A percentile compares a stretch with the other conserved stretches of the same genome.
Conservation (phyloP, 139 green algal species). For the Chlamydomonas incerta region DNA sequence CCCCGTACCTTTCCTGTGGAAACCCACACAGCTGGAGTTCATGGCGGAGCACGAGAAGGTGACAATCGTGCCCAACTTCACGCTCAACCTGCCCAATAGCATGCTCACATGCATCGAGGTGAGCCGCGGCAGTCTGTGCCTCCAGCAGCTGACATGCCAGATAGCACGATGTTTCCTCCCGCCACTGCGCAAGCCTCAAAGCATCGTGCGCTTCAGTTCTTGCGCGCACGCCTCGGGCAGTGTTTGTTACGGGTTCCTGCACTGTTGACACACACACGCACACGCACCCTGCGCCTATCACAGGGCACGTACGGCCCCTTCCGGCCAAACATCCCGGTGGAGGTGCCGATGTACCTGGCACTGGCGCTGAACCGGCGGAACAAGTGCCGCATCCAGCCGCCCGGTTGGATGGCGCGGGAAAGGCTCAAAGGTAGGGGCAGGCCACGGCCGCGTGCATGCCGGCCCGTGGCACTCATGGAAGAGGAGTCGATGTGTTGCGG, state of each 20-base stretch:
- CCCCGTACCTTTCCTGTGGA: too few relatives aligned
- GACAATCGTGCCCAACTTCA: slow-evolving; percentile 90
- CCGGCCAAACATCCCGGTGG: slow-evolving; percentile 72
- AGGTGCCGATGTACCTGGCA: slow-evolving; percentile 90
- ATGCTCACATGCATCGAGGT: slow-evolving; percentile 75
- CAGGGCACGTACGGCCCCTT: slow-evolving; percentile 80
- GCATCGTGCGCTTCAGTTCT: too few relatives aligned
- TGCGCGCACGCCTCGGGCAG: too few relatives aligned
- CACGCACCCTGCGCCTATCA: too few relatives aligned
- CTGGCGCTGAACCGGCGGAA: slow-evolving; percentile 80
- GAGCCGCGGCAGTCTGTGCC: not conserved
- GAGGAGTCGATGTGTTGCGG: too few relatives aligned
- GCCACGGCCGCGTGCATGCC: too few relatives aligned
- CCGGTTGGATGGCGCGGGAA: slow-evolving; percentile 77
- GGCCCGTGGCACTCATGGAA: too few relatives aligned
- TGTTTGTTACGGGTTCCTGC: too few relatives aligned
- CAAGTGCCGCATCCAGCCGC: slow-evolving; percentile 80
- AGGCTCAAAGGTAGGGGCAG: slow-evolving; percentile 60
- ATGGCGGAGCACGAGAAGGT: slow-evolving; percentile 87
- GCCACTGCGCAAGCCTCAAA: too few relatives aligned
- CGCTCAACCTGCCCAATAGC: slow-evolving; percentile 53
- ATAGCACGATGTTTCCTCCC: too few relatives aligned
- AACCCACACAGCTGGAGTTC: slow-evolving; percentile 95
- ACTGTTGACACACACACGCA: too few relatives aligned
- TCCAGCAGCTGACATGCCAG: not conserved